Evolutionary conservation across 2,329 filamentous ascomycete genomes (phyloP), one percentile per base, ranked within the genome.

Genomic region (Scleromitrula shiraiana): DNA sequence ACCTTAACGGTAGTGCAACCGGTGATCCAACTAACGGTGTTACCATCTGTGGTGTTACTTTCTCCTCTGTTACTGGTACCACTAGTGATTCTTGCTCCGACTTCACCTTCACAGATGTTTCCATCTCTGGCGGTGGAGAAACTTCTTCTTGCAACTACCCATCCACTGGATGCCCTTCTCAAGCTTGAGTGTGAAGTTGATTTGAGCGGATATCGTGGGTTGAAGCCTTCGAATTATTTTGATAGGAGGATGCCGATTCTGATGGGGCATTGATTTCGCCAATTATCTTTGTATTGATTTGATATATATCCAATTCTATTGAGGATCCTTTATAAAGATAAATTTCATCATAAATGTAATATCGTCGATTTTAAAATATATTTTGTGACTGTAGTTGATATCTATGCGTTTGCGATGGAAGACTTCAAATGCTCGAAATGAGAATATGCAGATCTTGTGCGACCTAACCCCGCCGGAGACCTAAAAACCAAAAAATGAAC

Each of bases 31-130:
- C 58, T 0, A 53, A 53, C 6, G 52, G 74, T 19, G 71, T 77
- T 12, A 73, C 70, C 7, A 76, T 77, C 60, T 75, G 73, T 5
- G 68, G 67, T 14, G 52, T 78, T 4, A 70, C 65, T 2, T 61
- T 77, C 50, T 60, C 63, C 39, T 61, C 67, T 42, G 65, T 77
- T 49, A 67, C 57, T 2, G 74, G 73, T 19, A 56, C 56, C 1
- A 69, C 76, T n/a, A 63, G 60, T 33, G 76, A 72, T 62, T 68
- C 65, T 4, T 66, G 69, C 64, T 80, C 29, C 7, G 19, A 47
- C 7, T 17, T 47, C 45, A 27, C 9, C 14, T 41, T 47, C 15
- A 22, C 15, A 8, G 22, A 47, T 41, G 45, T 47, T 8, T 12
- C 5, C 20, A 47, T 47, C 14, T 22, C 37, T 0, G 45, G 45